Percentiles rank a stretch among this genome's conserved stretches.
These are phyloP conservation scores for Mimosa bimucronata DNA, from an alignment of 306 rosid species.

Conservation along the genomic window DNA sequence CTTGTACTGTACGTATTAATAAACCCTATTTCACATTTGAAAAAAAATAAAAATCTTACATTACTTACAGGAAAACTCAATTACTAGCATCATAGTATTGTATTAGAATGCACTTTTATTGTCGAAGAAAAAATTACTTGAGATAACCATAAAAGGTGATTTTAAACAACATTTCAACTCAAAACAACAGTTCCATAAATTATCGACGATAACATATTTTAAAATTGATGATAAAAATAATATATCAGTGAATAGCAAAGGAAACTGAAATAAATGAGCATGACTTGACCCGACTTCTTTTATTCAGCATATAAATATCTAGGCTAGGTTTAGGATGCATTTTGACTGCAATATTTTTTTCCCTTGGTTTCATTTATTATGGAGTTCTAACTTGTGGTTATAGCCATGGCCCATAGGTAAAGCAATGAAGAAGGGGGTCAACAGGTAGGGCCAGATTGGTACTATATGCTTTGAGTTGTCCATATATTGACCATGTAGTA, in stretches of 20 bases:
- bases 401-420: too few relatives aligned
- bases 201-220: background rate
- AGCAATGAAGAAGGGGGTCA: conserved; percentile 34
- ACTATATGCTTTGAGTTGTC: conserved; percentile 21
- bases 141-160: background rate
- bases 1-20: conserved; percentile 69
- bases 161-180: background rate
- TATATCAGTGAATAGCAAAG: background rate
- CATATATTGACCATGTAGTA: conserved; percentile 35
- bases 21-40: conserved; percentile 66
- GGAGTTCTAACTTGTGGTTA: background rate
- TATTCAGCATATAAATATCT: background rate
- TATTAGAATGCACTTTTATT: background rate
- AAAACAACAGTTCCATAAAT: conserved; percentile 17
- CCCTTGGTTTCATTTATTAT: conserved; percentile 26
- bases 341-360: conserved; percentile 17
- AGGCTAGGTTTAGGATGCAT: conserved; percentile 17
- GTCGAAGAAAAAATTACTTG: conserved; percentile 1
- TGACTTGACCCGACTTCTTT: background rate
- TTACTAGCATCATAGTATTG: conserved; percentile 14
- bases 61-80: background rate
- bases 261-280: background rate
- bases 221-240: background rate
- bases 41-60: background rate
- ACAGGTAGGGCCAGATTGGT: conserved; percentile 35